Evolutionary conservation across 164 flowering plant species (phyloP), one percentile per base, ranked within the genome.

Genomic region (Stephania yunnanensis): DNA sequence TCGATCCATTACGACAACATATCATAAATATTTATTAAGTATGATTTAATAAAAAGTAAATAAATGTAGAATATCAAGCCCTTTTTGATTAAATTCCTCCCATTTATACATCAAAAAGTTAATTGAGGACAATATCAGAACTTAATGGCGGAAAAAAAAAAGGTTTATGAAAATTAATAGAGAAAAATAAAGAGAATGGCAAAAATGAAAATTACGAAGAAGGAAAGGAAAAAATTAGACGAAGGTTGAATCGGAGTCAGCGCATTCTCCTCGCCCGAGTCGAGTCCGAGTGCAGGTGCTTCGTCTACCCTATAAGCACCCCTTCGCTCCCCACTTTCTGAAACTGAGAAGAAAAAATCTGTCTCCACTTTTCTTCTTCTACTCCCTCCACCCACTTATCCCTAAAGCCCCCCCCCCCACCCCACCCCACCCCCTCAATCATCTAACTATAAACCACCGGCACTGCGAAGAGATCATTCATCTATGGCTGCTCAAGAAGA

Each of bases 401-500:
- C 13, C 63, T n/a, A 61, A 70, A 70, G 64, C 42, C 42, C 42
- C 42, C 42, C 42, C 50, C 77, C 70, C 74, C n/a, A n/a, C n/a
- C n/a, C n/a, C n/a, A 2, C 10, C 52, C 25, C 20, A 58, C 64
- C 15, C 6, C 36, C n/a, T 42, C 2, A 36, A 36, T 36, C 2
- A 36, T 19, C 71, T 7, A 31, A 72, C 80, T 45, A 42, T 45
- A 48, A 45, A 71, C 36, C 65, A 45, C 58, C 29, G 63, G 64
- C 20, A 12, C 20, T 20, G 8, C 65, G 45, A 6, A 10, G 17
- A 75, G 25, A 48, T 22, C 17, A 73, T 80, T 36, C 42, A 36
- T 36, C 42, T 36, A 36, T 36, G 42, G 42, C 42, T 79, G 79
- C 79, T 20, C 79, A 17, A 13, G 65, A 53, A 45, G 79, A 76